Base-by-base conservation (phyloP, 164 flowering plant species). In the Chimonanthus praecox region DNA sequence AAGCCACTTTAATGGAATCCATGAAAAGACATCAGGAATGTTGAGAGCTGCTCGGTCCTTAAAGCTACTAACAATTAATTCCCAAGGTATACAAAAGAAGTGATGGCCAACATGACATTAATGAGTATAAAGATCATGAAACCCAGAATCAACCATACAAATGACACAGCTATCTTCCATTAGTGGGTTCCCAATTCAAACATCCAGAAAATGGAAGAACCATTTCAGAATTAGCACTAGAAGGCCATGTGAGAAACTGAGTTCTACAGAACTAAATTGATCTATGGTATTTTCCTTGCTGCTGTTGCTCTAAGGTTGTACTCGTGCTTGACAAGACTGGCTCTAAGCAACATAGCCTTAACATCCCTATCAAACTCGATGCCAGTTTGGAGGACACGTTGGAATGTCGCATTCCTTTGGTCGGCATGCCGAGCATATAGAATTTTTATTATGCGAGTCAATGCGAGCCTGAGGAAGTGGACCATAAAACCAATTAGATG, bases 341-440 rank as follows among this genome's bases (percentile, higher is more conserved):
- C 90, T 73, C 99, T 90, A 71, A 96, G 84, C 70, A 96, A 82
- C 96, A 92, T 86, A 47, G 97, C 85, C 79, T 85, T 85, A 1
- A 90, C 97, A 85, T 94, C 97, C 16, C 89, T 85, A 72, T 96
- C 97, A 79, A 96, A 94, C 69, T 94, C 97, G 20, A 58, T 73
- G 49, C 99, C 99, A 2, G 90, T 89, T 85, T 95, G 97, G 66
- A 95, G 73, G 46, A 87, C 97, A 64, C 89, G 83, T 61, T 96
- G 98, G 83, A 94, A 93, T 15, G 98, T 92, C 2, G 92, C 87
- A 75, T 94, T 94, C 80, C 99, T 88, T 76, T 92, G 97, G 83
- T 96, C 98, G 0, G 99, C 96, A 85, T 96, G 97, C 48, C 97
- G 80, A 49, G 99, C 99, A 81, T 96, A 91, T 10, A 96, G 83